These are phyloP conservation scores for Haplosporangium sp. DNA, from an alignment of 371 early-diverging fungal genomes.

Conservation along the genomic window DNA sequence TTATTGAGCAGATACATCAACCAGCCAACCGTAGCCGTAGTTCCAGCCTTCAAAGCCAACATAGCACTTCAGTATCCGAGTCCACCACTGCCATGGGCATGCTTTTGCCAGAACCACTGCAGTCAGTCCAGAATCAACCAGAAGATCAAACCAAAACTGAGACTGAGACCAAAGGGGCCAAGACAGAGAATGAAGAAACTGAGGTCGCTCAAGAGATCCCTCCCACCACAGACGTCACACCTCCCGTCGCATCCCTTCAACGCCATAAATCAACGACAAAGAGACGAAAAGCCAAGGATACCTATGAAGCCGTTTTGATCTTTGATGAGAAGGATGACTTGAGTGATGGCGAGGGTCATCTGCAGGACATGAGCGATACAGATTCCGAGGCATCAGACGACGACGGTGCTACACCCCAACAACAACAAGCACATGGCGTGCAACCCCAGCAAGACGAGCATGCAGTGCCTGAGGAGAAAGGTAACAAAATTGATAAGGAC, in stretches of 20 bases:
- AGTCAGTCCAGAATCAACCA: background rate
- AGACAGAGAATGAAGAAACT: background rate
- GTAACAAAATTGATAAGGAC: constrained; percentile 9
- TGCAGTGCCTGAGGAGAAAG: constrained; percentile 21
- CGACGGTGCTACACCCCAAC: constrained; percentile 34
- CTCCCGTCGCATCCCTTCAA: background rate
- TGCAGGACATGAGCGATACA: constrained; percentile 14
- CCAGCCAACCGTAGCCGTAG: constrained; percentile 35
- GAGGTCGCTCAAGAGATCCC: background rate
- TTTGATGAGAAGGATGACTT: constrained; percentile 49
- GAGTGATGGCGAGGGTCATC: constrained; percentile 38
- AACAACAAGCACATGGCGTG: constrained; percentile 15
- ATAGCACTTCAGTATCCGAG: background rate
- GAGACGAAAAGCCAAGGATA: constrained; percentile 12
- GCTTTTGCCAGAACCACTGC: background rate
- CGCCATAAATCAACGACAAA: background rate
- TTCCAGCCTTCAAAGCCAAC: constrained; percentile 38
- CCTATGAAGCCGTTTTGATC: constrained; percentile 33
- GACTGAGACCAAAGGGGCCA: background rate
- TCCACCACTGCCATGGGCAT: background rate
- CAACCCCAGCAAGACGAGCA: constrained; percentile 21
- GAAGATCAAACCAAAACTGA: background rate
- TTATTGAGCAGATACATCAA: constrained; percentile 35
- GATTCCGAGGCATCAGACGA: constrained; percentile 10
- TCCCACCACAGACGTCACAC: background rate